phyloP scores from a whole-genome alignment of 495 filamentous ascomycete genomes.

The Penicillium odoratum region DNA sequence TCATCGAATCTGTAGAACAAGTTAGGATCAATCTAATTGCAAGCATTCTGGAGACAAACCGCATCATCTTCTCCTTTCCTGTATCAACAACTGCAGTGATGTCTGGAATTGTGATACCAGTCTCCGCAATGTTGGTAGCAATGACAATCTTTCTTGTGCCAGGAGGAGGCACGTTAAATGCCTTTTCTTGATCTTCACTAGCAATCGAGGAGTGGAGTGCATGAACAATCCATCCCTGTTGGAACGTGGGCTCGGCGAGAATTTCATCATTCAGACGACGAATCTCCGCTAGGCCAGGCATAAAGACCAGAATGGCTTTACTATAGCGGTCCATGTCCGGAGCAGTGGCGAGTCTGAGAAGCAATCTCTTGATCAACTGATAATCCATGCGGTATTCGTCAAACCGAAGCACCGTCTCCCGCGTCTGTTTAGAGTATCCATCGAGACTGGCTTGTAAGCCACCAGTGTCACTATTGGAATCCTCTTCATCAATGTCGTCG shows the following conservation, averaged over 20 bases:
- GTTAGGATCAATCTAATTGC: background rate
- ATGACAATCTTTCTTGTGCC: slow-evolving; percentile 88
- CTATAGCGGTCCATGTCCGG: slow-evolving; percentile 68
- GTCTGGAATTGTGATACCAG: slow-evolving; percentile 90
- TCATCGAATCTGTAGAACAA: slow-evolving; percentile 70
- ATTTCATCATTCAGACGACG: slow-evolving; percentile 82
- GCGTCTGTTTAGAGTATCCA: slow-evolving; percentile 71
- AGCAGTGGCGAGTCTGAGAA: slow-evolving; percentile 68
- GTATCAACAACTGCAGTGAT: slow-evolving; percentile 94
- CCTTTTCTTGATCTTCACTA: slow-evolving; percentile 93
- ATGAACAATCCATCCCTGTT: slow-evolving; percentile 72
- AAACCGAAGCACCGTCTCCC: slow-evolving; percentile 67
- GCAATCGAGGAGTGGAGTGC: slow-evolving; percentile 91
- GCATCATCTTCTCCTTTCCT: slow-evolving; percentile 95
- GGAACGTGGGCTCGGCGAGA: slow-evolving; percentile 66
- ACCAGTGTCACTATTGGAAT: slow-evolving; percentile 39
- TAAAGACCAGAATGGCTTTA: slow-evolving; percentile 89
- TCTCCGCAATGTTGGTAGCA: slow-evolving; percentile 96
- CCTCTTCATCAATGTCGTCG: slow-evolving; percentile 49
- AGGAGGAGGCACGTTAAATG: slow-evolving; percentile 78
- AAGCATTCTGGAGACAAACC: slow-evolving; percentile 27
- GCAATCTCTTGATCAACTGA: slow-evolving; percentile 72
- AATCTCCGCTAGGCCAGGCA: slow-evolving; percentile 94
- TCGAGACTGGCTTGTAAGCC: slow-evolving; percentile 52
- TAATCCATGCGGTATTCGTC: slow-evolving; percentile 89